Conservation (phyloP, 2,329 filamentous ascomycete genomes). For the Fusarium virguliforme region DNA sequence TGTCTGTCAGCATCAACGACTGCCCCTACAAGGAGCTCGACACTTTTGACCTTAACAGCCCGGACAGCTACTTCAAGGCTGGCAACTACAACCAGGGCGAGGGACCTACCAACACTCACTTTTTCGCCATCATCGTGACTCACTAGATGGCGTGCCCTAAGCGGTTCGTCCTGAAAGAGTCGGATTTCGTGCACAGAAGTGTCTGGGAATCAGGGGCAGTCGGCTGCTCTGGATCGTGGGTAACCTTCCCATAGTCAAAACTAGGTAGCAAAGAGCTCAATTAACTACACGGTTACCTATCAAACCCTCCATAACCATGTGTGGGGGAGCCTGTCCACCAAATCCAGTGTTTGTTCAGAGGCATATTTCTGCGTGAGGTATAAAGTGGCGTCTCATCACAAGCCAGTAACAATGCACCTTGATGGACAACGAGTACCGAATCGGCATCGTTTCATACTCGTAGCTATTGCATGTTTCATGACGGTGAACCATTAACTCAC, state of each 20-base stretch:
- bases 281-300: not conserved
- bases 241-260: not conserved
- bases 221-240: not conserved
- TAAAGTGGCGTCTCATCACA: no score
- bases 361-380: no score
- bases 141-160: conserved; percentile 14
- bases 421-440: no score
- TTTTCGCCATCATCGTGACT: conserved; percentile 42
- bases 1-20: conserved; percentile 49
- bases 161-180: not conserved
- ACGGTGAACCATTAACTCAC: no score
- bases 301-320: no score
- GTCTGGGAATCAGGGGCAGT: not conserved
- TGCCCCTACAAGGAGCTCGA: conserved; percentile 40
- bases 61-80: conserved; percentile 58
- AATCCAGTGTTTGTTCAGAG: no score
- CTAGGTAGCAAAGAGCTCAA: not conserved
- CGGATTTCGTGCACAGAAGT: not conserved
- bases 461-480: no score
- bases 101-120: conserved; percentile 47
- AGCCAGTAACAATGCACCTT: no score
- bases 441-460: no score
- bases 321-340: no score
- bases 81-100: conserved; percentile 59
- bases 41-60: conserved; percentile 51